These are phyloP conservation scores for Ophidiomyces ophidiicola DNA, from an alignment of 2,329 filamentous ascomycete species.

Conservation along the genomic window DNA sequence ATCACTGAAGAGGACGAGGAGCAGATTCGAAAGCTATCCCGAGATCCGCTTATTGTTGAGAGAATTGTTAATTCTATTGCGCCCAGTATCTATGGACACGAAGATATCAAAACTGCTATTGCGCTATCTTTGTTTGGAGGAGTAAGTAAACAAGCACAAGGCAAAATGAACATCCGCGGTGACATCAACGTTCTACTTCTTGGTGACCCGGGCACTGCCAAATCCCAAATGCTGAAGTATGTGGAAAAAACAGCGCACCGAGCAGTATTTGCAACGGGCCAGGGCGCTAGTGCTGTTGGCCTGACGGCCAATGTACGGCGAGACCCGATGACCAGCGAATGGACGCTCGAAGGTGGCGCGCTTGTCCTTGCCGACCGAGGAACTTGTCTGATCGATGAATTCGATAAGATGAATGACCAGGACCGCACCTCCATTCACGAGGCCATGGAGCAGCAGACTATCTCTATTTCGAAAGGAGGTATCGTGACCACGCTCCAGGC, in stretches of 20 bases:
- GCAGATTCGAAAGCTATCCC: slow-evolving; percentile 72
- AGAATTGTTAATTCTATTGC: slow-evolving; percentile 89
- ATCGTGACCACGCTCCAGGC: slow-evolving; percentile 96
- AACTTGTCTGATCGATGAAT: slow-evolving; percentile 94
- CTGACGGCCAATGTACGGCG: slow-evolving; percentile 91
- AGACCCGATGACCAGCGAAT: slow-evolving; percentile 89
- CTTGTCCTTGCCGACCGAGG: slow-evolving; percentile 89
- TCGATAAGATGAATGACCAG: slow-evolving; percentile 99
- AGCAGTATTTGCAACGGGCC: slow-evolving; percentile 93
- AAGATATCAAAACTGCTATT: slow-evolving; percentile 92
- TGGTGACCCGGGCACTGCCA: slow-evolving; percentile 93
- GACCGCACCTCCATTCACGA: slow-evolving; percentile 97
- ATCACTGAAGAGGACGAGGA: slow-evolving; percentile 92
- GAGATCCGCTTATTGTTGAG: slow-evolving; percentile 82
- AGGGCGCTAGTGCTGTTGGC: slow-evolving; percentile 94
- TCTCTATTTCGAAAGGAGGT: slow-evolving; percentile 96
- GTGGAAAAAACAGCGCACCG: slow-evolving; percentile 94
- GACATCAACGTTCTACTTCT: slow-evolving; percentile 97
- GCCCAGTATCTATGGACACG: slow-evolving; percentile 93
- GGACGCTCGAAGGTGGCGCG: slow-evolving; percentile 92
- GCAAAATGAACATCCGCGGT: slow-evolving; percentile 79
- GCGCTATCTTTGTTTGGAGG: slow-evolving; percentile 90
- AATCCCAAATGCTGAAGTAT: slow-evolving; percentile 95
- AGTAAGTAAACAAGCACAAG: slow-evolving; percentile 80
- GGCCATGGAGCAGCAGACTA: slow-evolving; percentile 99